Conservation (phyloP, 208 protist genomes). For the Crithidia sp. region DNA sequence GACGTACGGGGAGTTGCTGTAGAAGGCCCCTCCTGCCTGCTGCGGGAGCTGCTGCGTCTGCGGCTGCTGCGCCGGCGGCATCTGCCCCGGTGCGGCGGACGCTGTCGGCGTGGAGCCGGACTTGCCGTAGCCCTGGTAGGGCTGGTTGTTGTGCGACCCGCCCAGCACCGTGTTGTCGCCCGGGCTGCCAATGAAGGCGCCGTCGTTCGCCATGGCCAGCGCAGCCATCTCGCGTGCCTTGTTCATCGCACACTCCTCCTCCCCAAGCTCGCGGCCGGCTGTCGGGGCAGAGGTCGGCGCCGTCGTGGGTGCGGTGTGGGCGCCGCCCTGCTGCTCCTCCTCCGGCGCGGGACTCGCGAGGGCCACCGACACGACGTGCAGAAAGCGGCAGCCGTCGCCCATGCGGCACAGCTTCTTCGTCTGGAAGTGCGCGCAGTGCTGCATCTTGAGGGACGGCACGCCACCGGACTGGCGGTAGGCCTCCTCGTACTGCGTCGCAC, state of each 20-base stretch:
- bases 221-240: constrained; percentile 38
- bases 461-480: constrained; percentile 41
- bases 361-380: constrained; percentile 72
- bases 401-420: constrained; percentile 81
- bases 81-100: neutral
- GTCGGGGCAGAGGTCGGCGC: neutral
- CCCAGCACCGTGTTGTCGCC: constrained; percentile 20
- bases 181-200: constrained; percentile 23
- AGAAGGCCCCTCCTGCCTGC: constrained; percentile 1
- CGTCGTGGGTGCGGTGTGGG: neutral
- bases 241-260: constrained; percentile 37
- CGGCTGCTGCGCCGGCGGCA: constrained; percentile 1
- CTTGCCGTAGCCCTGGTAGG: constrained; percentile 12
- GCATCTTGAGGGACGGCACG: constrained; percentile 69
- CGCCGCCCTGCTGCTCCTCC: constrained; percentile 12
- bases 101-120: neutral
- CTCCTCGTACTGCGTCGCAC: constrained; percentile 71
- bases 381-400: constrained; percentile 76
- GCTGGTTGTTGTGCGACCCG: constrained; percentile 12
- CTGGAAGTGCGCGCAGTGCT: constrained; percentile 86
- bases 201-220: constrained; percentile 28
- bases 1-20: constrained; percentile 25
- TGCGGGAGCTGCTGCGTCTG: constrained; percentile 2
- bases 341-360: constrained; percentile 39
- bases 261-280: constrained; percentile 20